Evolutionary conservation across 2,329 filamentous ascomycete genomes (phyloP), one percentile per base, ranked within the genome.

Genomic region (Colletotrichum tropicicola): DNA sequence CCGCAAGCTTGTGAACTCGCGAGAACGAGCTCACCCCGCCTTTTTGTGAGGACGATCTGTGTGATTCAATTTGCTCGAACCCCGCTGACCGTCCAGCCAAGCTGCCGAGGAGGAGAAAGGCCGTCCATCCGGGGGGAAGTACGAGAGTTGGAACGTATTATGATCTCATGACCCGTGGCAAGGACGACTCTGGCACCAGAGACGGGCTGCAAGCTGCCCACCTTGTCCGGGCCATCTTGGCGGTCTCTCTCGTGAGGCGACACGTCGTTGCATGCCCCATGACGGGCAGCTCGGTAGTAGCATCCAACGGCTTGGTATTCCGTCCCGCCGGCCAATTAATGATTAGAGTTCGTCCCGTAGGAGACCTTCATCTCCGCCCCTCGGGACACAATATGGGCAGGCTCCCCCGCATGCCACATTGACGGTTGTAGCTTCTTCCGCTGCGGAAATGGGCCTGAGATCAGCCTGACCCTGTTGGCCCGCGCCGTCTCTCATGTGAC

Each of bases 251-350:
- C 43, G 32, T 17, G 41, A 44, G 32, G 41, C 51, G 51, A 55
- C 43, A 55, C 52, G 53, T 28, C 15, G 35, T 19, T 2, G 27
- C 5, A 27, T 39, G n/a, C 10, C 56, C n/a, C 23, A 30, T 39
- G 13, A 47, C 39, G 32, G 39, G 7, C 13, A 28, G 27, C 10
- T 37, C 57, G 28, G 35, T 44, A 51, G 43, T 51, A 51, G 35
- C 37, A 65, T 61, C 58, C 49, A 43, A 23, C 35, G 49, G 21
- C 49, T 61, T 61, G 49, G 49, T 55, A 49, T 48, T 21, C 25
- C 13, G 17, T 10, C 28, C 41, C n/a, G 27, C 23, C 23, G n/a
- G 32, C 35, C 25, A 65, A 47, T 35, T n/a, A 44, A 37, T 30
- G 23, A 35, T 27, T 25, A 32, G 8, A 35, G 17, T 21, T 54